Conservation (phyloP, 1,284 basidiomycete genomes). For the Ceratobasidium sp. region DNA sequence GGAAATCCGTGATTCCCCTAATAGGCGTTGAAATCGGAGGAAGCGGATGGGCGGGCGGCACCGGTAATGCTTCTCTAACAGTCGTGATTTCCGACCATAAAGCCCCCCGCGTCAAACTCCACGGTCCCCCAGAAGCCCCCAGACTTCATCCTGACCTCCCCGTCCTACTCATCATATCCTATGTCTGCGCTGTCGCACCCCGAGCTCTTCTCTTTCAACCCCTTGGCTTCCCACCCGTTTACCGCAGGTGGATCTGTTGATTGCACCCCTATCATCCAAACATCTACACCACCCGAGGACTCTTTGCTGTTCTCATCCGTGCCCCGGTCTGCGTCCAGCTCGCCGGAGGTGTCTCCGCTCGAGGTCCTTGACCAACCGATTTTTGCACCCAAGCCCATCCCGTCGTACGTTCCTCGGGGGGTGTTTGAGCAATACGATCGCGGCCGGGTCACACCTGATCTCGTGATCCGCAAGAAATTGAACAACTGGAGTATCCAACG, state of each 20-base stretch:
- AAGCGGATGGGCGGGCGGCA: constrained; percentile 19
- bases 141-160: not conserved
- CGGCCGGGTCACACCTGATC: constrained; percentile 34
- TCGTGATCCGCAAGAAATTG: constrained; percentile 28
- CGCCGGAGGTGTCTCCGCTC: constrained; percentile 1
- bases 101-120: not conserved
- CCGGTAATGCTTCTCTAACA: constrained; percentile 16
- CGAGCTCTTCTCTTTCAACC: constrained; percentile 27
- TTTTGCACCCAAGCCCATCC: constrained; percentile 3
- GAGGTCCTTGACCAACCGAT: not conserved
- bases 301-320: constrained; percentile 7
- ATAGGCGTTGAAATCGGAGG: constrained; percentile 20
- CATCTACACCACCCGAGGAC: not conserved
- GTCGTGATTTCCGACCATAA: constrained; percentile 8
- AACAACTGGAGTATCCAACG: constrained; percentile 26
- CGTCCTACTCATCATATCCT: not conserved
- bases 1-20: constrained; percentile 38
- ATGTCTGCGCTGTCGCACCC: not conserved
- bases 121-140: not conserved
- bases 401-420: not conserved
- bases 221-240: constrained; percentile 31
- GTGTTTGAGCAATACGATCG: constrained; percentile 42
- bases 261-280: constrained; percentile 12
- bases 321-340: constrained; percentile 1
- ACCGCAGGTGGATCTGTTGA: constrained; percentile 13